Base-by-base conservation (phyloP, 2,329 filamentous ascomycete species). In the Neofusicoccum ribis region DNA sequence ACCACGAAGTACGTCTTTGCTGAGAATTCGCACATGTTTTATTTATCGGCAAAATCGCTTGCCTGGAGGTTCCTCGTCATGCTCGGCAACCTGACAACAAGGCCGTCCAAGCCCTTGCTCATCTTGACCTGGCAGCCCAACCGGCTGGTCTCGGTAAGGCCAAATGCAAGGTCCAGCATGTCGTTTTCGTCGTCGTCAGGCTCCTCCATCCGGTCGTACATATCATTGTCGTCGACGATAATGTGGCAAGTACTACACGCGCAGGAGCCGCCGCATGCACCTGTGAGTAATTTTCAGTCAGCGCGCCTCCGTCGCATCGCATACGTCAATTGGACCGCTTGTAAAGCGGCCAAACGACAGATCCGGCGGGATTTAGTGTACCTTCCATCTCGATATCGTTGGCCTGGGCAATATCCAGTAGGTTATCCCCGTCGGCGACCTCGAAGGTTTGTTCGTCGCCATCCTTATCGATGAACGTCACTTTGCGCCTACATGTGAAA, bases 1-100 rank as follows among this genome's bases (percentile, higher is more conserved):
- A 17, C 20, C 41, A n/a, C 17, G 11, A 31, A 8, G n/a, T 41
- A 12, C 41, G 4, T 23, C 12, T 23, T 11, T 50, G 12, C 9
- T 15, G 1, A 5, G n/a, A 12, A 37, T 12, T n/a, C 34, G 37
- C 11, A 14, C 2, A 1, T n/a, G 5, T 20, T 12, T 60, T 36
- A 60, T 37, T 78, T 79, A 65, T 76, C 74, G 36, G 71, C 76
- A 68, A 99, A 99, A 80, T 99, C 95, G 78, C 92, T 96, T 14
- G 92, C 92, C 81, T 99, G 95, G 79, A 99, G 74, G 75, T 99
- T 99, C 77, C 95, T 86, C 69, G 95, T 98, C 93, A 97, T 97
- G 43, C 88, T 88, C 12, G 95, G 95, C 73, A 99, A 80, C 77
- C 87, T 91, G 37, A 99, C 92, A 51, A 88, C 87, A 72, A 99